Evolutionary conservation across 2,329 filamentous ascomycete species (phyloP).

Genomic region (Hymenoscyphus albidus): DNA sequence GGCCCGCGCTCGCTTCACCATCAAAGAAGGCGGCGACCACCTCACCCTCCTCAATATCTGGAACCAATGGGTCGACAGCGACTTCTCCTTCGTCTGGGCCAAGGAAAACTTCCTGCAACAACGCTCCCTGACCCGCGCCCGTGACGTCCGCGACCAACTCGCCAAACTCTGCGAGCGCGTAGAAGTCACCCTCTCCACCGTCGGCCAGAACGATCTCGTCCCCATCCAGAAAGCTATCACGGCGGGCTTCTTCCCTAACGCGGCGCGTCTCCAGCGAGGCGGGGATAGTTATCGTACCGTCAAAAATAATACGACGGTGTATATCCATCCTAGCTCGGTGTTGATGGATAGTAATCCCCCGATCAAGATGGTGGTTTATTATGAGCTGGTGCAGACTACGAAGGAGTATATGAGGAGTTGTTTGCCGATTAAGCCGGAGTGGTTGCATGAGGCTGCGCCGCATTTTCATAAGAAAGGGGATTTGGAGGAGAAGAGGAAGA

Average conservation of each 20-base stretch:
- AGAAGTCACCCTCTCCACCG: conserved; percentile 70
- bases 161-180: conserved; percentile 90
- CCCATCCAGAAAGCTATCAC: conserved; percentile 86
- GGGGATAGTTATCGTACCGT: conserved; percentile 89
- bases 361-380: conserved; percentile 80
- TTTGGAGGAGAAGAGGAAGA: conserved; percentile 50
- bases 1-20: conserved; percentile 80
- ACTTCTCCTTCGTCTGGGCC: conserved; percentile 83
- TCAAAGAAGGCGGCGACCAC: conserved; percentile 89
- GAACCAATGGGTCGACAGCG: conserved; percentile 91
- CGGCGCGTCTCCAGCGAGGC: conserved; percentile 74
- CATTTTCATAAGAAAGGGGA: conserved; percentile 95
- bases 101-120: conserved; percentile 94
- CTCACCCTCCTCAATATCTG: conserved; percentile 86
- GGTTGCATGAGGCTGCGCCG: conserved; percentile 85
- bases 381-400: conserved; percentile 74
- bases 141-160: conserved; percentile 90
- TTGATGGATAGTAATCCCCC: conserved; percentile 74
- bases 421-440: conserved; percentile 78
- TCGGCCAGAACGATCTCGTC: conserved; percentile 65
- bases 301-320: conserved; percentile 84
- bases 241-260: conserved; percentile 91
- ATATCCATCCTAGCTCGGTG: conserved; percentile 85
- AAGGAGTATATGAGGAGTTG: conserved; percentile 93
- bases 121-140: conserved; percentile 78